Evolutionary conservation across 73 alveolate genomes (phyloP).

Genomic region (Paramecium tetraurelia): DNA sequence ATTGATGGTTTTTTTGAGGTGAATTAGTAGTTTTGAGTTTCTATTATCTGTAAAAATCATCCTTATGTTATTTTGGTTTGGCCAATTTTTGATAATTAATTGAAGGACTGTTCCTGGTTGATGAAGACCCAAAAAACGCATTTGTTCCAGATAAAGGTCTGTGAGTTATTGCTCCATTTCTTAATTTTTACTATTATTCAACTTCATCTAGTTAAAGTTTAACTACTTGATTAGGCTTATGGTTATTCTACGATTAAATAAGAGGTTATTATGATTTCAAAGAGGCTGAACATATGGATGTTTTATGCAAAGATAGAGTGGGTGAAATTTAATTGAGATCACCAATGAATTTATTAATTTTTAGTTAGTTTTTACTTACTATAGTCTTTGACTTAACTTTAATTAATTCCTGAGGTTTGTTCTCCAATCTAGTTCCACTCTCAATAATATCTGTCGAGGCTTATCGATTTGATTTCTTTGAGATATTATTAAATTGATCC

Average conservation of each 20-base stretch:
- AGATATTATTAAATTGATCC: background rate
- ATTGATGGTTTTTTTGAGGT: background rate
- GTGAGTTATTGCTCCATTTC: slow-evolving; percentile 28
- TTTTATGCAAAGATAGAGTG: background rate
- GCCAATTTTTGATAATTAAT: background rate
- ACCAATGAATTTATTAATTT: background rate
- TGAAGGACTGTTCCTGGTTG: slow-evolving; percentile 35
- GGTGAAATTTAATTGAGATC: background rate
- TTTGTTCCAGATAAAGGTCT: slow-evolving; percentile 6
- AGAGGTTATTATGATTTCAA: background rate
- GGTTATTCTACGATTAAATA: background rate
- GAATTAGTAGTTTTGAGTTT: background rate
- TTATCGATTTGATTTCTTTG: background rate
- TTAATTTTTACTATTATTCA: background rate
- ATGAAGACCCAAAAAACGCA: background rate
- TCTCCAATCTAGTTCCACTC: background rate
- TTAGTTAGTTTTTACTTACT: background rate
- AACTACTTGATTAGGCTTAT: background rate
- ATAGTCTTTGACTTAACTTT: background rate
- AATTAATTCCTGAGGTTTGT: background rate
- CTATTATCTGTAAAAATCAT: background rate
- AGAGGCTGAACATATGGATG: background rate
- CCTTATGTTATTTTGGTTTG: background rate
- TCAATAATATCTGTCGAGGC: background rate
- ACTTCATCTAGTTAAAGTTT: slow-evolving; percentile 1